Evolutionary conservation across 805 yeast genomes (phyloP).

Genomic region (Metschnikowia baotianmanensis): DNA sequence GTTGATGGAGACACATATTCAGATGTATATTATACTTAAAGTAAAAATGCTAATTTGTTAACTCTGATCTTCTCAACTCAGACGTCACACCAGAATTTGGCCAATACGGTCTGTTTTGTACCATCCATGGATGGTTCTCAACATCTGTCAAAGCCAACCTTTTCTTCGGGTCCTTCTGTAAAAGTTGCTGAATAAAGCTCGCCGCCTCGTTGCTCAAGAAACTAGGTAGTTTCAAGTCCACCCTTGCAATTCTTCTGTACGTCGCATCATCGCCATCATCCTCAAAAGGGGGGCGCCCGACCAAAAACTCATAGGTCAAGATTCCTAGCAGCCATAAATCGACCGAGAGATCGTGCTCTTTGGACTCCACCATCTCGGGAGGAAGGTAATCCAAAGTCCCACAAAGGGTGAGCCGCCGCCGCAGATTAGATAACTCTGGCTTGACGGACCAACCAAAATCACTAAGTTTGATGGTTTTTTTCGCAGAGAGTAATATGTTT

Average conservation of each 20-base stretch:
- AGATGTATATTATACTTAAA: conserved; percentile 6
- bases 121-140: conserved; percentile 80
- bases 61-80: background rate
- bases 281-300: conserved; percentile 91
- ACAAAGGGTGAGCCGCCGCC: conserved; percentile 64
- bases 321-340: conserved; percentile 95
- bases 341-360: conserved; percentile 71
- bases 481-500: conserved; percentile 73
- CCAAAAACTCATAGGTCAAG: conserved; percentile 77
- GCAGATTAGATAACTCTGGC: conserved; percentile 12
- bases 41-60: background rate
- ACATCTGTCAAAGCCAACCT: conserved; percentile 64
- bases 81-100: conserved; percentile 17
- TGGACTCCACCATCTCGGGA: conserved; percentile 90
- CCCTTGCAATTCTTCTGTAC: conserved; percentile 72
- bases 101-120: conserved; percentile 65
- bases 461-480: conserved; percentile 76
- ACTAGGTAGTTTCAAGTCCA: conserved; percentile 72
- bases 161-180: conserved; percentile 66
- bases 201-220: conserved; percentile 71
- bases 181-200: conserved; percentile 62
- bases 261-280: conserved; percentile 76
- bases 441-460: conserved; percentile 97
- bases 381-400: conserved; percentile 94
- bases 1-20: no score